Evolutionary conservation across 164 flowering plant genomes (phyloP).

Genomic region (Dillenia suffruticosa): DNA sequence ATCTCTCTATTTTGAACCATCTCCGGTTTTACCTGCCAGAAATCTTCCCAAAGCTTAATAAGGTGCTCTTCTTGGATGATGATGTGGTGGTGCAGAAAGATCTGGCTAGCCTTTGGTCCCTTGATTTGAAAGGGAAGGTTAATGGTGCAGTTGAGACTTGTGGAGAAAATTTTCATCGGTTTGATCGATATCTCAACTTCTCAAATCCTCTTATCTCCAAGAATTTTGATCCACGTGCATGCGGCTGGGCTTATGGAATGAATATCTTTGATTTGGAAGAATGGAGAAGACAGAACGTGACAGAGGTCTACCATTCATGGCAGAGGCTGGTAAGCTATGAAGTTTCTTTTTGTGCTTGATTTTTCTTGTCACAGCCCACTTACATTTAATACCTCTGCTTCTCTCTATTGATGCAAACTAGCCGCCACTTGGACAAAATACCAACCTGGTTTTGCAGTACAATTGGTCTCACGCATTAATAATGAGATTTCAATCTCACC

Average conservation of each 20-base stretch:
- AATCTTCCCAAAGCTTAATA: conserved; percentile 84
- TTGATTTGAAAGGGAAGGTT: conserved; percentile 82
- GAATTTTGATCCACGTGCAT: conserved; percentile 74
- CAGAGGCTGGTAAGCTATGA: conserved; percentile 61
- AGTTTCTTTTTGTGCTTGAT: not conserved
- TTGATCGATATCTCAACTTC: conserved; percentile 78
- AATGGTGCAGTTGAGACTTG: conserved; percentile 93
- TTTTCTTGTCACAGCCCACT: too few species aligned
- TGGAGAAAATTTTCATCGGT: conserved; percentile 73
- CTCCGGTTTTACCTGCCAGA: conserved; percentile 94
- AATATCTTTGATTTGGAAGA: conserved; percentile 73
- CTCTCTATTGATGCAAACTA: too few species aligned
- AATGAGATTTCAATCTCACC: too few species aligned
- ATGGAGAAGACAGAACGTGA: conserved; percentile 73
- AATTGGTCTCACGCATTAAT: too few species aligned
- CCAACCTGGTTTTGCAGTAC: too few species aligned
- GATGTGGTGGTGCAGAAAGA: conserved; percentile 91
- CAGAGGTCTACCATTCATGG: conserved; percentile 76
- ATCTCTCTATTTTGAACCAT: conserved; percentile 88
- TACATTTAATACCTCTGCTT: too few species aligned
- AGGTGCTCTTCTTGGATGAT: conserved; percentile 89
- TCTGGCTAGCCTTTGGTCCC: conserved; percentile 71
- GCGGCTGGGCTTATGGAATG: conserved; percentile 98
- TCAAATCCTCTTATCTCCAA: conserved; percentile 74
- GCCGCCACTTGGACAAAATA: too few species aligned